phyloP scores from a whole-genome alignment of 768 basidiomycete species.

The Leucogyrophana mollusca region DNA sequence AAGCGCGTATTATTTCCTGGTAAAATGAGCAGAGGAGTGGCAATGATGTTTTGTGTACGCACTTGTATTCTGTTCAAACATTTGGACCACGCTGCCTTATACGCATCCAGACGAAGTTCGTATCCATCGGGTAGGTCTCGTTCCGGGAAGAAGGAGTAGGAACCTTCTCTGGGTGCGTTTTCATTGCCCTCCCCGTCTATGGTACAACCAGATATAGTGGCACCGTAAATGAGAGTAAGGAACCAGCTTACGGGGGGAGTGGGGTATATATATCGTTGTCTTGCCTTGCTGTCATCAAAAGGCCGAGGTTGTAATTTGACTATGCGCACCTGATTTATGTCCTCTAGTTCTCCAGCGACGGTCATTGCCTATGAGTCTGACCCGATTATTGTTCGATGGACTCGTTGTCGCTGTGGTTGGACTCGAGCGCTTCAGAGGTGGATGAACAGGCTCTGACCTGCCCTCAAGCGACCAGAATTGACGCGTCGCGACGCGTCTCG shows the following conservation, averaged over 20 bases:
- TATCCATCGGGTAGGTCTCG: conserved; percentile 31
- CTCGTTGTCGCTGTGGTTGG: too few species aligned
- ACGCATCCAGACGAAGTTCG: conserved; percentile 48
- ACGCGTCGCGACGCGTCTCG: conserved; percentile 55
- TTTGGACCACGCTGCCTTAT: conserved; percentile 55
- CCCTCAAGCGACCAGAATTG: conserved; percentile 45
- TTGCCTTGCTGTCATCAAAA: conserved; percentile 8
- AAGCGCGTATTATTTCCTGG: conserved; percentile 44
- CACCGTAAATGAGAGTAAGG: neutral
- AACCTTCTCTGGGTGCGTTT: conserved; percentile 3
- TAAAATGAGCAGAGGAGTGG: conserved; percentile 1
- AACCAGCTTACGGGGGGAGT: conserved; percentile 15
- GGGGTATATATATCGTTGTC: conserved; percentile 30
- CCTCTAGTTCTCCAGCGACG: conserved; percentile 15
- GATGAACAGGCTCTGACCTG: conserved; percentile 26
- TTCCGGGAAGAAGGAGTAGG: conserved; percentile 26
- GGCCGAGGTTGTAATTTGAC: too few species aligned
- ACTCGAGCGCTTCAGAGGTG: neutral
- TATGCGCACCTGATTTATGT: conserved; percentile 26
- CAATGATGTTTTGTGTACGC: conserved; percentile 11
- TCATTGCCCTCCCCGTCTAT: neutral
- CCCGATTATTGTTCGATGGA: neutral
- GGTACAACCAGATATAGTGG: neutral
- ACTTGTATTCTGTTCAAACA: conserved; percentile 61
- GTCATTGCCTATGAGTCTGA: too few species aligned